Conservation (phyloP, 2,329 filamentous ascomycete species). For the Ophiostoma australiae region DNA sequence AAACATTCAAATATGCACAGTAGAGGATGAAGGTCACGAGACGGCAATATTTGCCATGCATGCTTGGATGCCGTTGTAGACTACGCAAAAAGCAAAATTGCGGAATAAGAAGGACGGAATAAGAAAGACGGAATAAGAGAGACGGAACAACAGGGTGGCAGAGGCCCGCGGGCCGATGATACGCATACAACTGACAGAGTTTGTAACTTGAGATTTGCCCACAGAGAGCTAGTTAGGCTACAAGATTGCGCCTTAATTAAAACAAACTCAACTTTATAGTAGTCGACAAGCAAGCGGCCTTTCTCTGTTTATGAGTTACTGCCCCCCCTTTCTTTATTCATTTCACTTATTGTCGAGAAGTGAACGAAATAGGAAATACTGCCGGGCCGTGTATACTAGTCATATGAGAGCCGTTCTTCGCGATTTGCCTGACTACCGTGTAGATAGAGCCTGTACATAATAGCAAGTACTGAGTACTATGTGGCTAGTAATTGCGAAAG, state of each 20-base stretch:
- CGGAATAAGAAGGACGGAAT: not conserved
- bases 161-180: constrained; percentile 3
- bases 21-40: not conserved
- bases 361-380: not conserved
- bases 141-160: not conserved
- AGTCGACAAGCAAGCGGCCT: not conserved
- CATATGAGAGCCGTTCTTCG: not conserved
- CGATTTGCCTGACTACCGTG: not conserved
- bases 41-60: not conserved
- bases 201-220: not conserved
- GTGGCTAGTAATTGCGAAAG: not conserved
- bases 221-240: not conserved
- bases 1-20: not conserved
- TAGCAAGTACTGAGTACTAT: too few species aligned
- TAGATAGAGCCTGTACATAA: not conserved
- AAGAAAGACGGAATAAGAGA: not conserved
- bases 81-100: not conserved
- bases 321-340: not conserved
- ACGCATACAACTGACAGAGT: not conserved
- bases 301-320: not conserved
- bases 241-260: not conserved
- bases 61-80: not conserved
- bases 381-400: constrained; percentile 3
- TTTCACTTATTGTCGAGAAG: not conserved
- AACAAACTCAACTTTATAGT: not conserved